Base-by-base conservation (phyloP, 2,329 filamentous ascomycete genomes). In the Fusarium sp. region DNA sequence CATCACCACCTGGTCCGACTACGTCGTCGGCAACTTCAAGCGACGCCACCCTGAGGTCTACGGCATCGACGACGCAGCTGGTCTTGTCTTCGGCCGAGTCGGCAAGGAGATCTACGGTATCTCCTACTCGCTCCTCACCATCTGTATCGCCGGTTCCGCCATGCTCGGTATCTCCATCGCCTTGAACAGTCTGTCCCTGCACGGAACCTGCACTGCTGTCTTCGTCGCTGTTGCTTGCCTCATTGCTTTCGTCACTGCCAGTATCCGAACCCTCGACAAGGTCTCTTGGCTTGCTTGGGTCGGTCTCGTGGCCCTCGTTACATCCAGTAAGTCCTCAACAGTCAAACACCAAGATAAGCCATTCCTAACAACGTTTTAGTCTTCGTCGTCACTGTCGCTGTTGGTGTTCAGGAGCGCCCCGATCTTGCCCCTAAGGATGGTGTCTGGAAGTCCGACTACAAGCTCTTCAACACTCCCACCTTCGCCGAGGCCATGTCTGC, bases 21-120 rank as follows among this genome's bases (percentile, higher is more conserved):
- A 81, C 62, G 80, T 84, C 19, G 77, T 85, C 11, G 83, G 82
- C 14, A 73, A 75, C 14, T 87, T 87, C 78, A 87, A 87, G 71
- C 68, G 82, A n/a, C 75, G 75, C 22, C 85, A 87, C 63, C 80
- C 80, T 4, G 78, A 83, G 44, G 82, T 86, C 3, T 86, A 87
- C 67, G 80, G 83, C 37, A 84, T 87, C 60, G 84, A 85, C 54
- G 85, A 87, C 65, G 84, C 82, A 2, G 84, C 83, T 20, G 68
- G 68, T 7, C 75, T 85, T 27, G 77, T 86, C 15, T 83, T 85
- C 67, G 84, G 85, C 13, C 78, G 75, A 3, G 54, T 79, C 4
- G 83, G 84, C 1, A 78, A 79, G 9, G 81, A 82, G 56, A 54
- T 83, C 27, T 77, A 85, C 23, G 79, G 76, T 10, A 62, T 70